Evolutionary conservation across 2,329 filamentous ascomycete genomes (phyloP).

Genomic region (Hypoxylon sp.): DNA sequence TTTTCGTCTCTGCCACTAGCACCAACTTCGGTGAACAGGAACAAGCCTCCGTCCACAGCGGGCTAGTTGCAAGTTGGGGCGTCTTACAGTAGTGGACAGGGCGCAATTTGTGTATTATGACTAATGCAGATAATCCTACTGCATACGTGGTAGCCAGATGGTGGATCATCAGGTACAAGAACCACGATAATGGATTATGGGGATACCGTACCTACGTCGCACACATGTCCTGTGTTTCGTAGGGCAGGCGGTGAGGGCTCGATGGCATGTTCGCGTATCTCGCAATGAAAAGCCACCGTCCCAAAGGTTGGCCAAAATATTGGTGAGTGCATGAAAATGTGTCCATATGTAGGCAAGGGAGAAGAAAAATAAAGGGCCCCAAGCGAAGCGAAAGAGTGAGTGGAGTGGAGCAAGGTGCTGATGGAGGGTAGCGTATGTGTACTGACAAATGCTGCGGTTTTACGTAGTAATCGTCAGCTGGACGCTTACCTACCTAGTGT

Average conservation of each 20-base stretch:
- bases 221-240: constrained; percentile 38
- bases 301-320: constrained; percentile 25
- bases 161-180: constrained; percentile 49
- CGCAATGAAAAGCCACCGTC: constrained; percentile 27
- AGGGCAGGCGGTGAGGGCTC: constrained; percentile 40
- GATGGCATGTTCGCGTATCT: constrained; percentile 43
- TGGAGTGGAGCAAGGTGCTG: constrained; percentile 37
- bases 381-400: constrained; percentile 29
- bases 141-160: constrained; percentile 43
- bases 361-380: constrained; percentile 26
- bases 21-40: constrained; percentile 36
- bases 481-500: constrained; percentile 32
- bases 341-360: constrained; percentile 35
- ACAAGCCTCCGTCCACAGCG: constrained; percentile 3
- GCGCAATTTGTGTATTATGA: constrained; percentile 38
- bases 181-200: constrained; percentile 44
- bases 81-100: constrained; percentile 28
- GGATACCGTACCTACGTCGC: constrained; percentile 32
- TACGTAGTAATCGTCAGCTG: constrained; percentile 43
- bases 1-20: constrained; percentile 32
- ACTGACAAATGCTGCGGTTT: constrained; percentile 14
- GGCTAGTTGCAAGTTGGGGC: constrained; percentile 9
- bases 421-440: constrained; percentile 32
- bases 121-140: constrained; percentile 58
- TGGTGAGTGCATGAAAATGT: constrained; percentile 28